phyloP scores from a whole-genome alignment of 805 yeast genomes.

The Hyphopichia homilentoma region DNA sequence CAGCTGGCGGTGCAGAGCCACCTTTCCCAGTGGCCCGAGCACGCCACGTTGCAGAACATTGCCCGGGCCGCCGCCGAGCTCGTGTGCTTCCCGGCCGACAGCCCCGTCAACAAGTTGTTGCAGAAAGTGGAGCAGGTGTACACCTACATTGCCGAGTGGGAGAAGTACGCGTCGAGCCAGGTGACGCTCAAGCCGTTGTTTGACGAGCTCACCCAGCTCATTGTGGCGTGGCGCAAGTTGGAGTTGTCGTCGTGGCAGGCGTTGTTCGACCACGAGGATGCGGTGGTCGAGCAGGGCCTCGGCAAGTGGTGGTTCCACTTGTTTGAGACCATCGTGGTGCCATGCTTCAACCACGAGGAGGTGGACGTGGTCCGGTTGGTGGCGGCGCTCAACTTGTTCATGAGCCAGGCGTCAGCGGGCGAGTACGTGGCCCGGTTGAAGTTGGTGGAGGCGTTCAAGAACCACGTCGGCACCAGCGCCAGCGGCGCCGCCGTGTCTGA shows the following conservation, averaged over 20 bases:
- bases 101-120: constrained; percentile 74
- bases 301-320: constrained; percentile 92
- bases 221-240: constrained; percentile 86
- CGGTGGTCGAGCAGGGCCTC: constrained; percentile 40
- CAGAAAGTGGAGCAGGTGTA: constrained; percentile 85
- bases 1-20: constrained; percentile 37
- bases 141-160: constrained; percentile 86
- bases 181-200: constrained; percentile 59
- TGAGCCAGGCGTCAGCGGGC: constrained; percentile 75
- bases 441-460: constrained; percentile 60
- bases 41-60: constrained; percentile 77
- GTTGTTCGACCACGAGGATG: constrained; percentile 64
- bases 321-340: constrained; percentile 72
- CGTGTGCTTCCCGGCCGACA: constrained; percentile 53
- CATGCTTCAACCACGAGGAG: constrained; percentile 37
- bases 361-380: constrained; percentile 21
- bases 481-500: constrained; percentile 19
- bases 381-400: constrained; percentile 66
- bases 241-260: constrained; percentile 86
- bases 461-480: constrained; percentile 42
- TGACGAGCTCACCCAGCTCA: constrained; percentile 57
- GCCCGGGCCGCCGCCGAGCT: constrained; percentile 63
- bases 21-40: constrained; percentile 85
- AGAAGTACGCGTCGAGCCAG: constrained; percentile 79
- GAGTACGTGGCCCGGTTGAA: constrained; percentile 60